Evolutionary conservation across 352 stramenopile species (phyloP), one percentile per base, ranked within the genome.

Genomic region (Ochromonadaceae sp.): DNA sequence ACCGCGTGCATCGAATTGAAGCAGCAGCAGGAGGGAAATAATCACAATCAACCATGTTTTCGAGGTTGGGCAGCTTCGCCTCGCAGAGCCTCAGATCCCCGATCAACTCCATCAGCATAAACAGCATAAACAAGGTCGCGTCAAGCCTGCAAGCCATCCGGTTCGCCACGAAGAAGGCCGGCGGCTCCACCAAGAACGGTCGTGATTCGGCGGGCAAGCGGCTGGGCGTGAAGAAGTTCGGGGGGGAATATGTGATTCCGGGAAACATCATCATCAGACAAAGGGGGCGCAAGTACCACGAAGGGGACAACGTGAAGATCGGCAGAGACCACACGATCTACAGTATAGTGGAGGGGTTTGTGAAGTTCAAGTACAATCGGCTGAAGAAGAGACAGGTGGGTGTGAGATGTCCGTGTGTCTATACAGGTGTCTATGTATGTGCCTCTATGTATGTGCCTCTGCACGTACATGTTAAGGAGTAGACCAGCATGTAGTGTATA

Each of bases 231-330:
- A 99, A 98, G 76, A 91, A 96, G 55, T 96, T 90, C 71, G 88
- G 87, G 65, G 87, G 85, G 79, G 67, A 91, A 68, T 70, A 73
- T 30, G 91, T 95, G 38, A 76, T 90, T 30, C 72, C 88, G 47
- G 92, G 92, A 66, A 94, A 93, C 68, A 98, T 99, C 72, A 94
- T 99, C 65, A 89, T 98, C 42, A 80, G 91, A 52, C 93, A 99
- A 78, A 82, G 93, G 49, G 93, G 93, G 42, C 94, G 84, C 67
- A 96, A 92, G 71, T 97, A 91, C 77, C 82, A 95, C 72, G 72
- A 81, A 34, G 91, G 89, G 48, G 84, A 87, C 10, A 91, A 91
- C 55, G 91, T 97, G 35, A 88, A 88, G 31, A 78, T 93, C 34
- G 87, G 87, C 70, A 90, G 86, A 76, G 87, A 95, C 76, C 83